Evolutionary conservation across 805 yeast genomes (phyloP).

Genomic region (Groenewaldozyma tartarivorans): DNA sequence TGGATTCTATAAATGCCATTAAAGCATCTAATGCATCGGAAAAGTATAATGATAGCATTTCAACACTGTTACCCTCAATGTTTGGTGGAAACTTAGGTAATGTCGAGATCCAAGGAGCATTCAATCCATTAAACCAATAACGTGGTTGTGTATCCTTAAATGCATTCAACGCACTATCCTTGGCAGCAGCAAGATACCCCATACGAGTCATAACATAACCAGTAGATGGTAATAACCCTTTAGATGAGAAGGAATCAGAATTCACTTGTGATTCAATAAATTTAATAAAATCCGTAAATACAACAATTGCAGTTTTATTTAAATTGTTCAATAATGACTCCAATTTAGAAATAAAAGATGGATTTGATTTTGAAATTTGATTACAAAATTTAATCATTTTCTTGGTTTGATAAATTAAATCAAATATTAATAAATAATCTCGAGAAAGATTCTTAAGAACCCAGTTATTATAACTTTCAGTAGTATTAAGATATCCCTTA

Average conservation of each 20-base stretch:
- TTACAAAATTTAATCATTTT: conserved; percentile 27
- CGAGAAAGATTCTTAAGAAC: conserved; percentile 35
- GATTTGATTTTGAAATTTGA: conserved; percentile 8
- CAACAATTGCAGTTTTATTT: conserved; percentile 19
- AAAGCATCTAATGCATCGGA: conserved; percentile 75
- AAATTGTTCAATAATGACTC: conserved; percentile 16
- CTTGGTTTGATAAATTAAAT: conserved; percentile 42
- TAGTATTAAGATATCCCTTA: conserved; percentile 32
- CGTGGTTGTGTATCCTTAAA: conserved; percentile 49
- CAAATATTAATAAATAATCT: conserved; percentile 48
- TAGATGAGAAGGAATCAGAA: conserved; percentile 42
- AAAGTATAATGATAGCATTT: conserved; percentile 53
- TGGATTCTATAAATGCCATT: conserved; percentile 52
- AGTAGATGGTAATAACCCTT: conserved; percentile 60
- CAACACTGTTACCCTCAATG: conserved; percentile 35
- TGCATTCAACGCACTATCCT: conserved; percentile 40
- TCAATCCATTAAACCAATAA: conserved; percentile 55
- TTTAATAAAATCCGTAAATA: conserved; percentile 49
- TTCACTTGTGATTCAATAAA: conserved; percentile 44
- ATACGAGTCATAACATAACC: conserved; percentile 64
- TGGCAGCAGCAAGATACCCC: conserved; percentile 54
- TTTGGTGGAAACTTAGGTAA: conserved; percentile 39
- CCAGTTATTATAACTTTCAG: conserved; percentile 30
- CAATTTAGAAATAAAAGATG: conserved; percentile 13
- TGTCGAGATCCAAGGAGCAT: conserved; percentile 43